A percentile compares a stretch with the other conserved stretches of the same genome.
Conservation (phyloP, 129 eudicot genomes). For the Lonicera japonica region DNA sequence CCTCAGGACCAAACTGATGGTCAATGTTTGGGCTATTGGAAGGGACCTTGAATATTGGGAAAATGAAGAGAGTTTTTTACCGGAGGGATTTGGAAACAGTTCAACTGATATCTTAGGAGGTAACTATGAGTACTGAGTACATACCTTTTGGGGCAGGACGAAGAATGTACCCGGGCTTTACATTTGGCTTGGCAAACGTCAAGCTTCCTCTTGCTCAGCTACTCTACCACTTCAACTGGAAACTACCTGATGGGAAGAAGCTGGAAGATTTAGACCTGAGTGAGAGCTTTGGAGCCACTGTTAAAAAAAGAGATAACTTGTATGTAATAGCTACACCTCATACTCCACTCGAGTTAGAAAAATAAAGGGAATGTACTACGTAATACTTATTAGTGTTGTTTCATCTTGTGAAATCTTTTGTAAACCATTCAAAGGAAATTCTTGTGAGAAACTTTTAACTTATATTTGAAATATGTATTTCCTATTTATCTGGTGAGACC, state of each 20-base stretch:
- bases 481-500: too few species aligned
- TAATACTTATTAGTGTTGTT: background rate
- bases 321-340: background rate
- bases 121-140: too few species aligned
- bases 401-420: too few species aligned
- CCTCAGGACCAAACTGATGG: constrained; percentile 14
- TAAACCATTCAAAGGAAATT: too few species aligned
- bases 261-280: constrained; percentile 27
- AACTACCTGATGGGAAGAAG: constrained; percentile 15
- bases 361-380: background rate
- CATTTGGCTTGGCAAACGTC: constrained; percentile 11
- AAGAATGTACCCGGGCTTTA: constrained; percentile 12
- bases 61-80: constrained; percentile 16
- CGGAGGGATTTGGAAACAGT: constrained; percentile 19
- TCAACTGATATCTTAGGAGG: constrained; percentile 7
- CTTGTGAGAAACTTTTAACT: too few species aligned
- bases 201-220: constrained; percentile 28
- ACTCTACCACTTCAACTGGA: constrained; percentile 43
- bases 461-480: too few species aligned
- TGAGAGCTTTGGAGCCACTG: constrained; percentile 17
- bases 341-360: background rate
- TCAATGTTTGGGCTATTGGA: constrained; percentile 22
- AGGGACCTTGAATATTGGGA: constrained; percentile 20
- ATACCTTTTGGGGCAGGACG: constrained; percentile 18
- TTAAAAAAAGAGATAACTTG: constrained; percentile 8